Evolutionary conservation across 345 rosid genomes (phyloP).

Genomic region (Eucalyptus cladocalyx): DNA sequence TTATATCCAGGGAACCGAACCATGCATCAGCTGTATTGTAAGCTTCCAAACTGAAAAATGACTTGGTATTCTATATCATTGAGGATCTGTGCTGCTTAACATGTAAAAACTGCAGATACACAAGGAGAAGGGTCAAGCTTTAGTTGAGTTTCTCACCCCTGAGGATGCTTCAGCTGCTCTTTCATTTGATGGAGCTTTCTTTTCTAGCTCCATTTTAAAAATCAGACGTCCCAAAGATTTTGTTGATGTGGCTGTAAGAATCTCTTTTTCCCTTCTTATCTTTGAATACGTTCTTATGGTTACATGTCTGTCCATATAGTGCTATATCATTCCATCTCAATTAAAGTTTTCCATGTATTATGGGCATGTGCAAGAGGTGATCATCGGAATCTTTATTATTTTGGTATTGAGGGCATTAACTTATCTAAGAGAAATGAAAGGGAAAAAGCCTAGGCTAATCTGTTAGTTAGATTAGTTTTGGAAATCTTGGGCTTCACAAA

Average conservation of each 20-base stretch:
- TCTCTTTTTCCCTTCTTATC: neutral
- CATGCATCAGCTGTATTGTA: conserved; percentile 91
- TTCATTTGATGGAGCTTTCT: conserved; percentile 57
- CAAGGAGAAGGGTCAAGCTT: conserved; percentile 75
- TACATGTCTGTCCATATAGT: neutral
- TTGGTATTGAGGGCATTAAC: neutral
- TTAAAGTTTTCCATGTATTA: neutral
- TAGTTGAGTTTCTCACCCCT: conserved; percentile 91
- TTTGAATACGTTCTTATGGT: neutral
- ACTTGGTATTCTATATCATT: neutral
- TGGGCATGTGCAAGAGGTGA: neutral
- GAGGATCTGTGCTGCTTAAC: conserved; percentile 1
- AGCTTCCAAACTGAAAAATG: conserved; percentile 4
- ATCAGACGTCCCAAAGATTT: conserved; percentile 85
- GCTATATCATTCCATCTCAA: neutral
- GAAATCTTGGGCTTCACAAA: neutral
- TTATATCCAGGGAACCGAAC: conserved; percentile 55
- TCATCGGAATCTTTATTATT: neutral
- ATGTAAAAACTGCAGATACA: conserved; percentile 42
- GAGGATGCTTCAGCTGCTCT: conserved; percentile 94
- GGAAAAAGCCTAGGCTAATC: neutral
- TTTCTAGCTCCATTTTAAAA: conserved; percentile 56
- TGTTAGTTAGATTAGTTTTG: neutral
- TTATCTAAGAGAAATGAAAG: neutral
- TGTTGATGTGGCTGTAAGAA: conserved; percentile 72